Conservation (phyloP, 331 rosid genomes). For the Acacia concinna region DNA sequence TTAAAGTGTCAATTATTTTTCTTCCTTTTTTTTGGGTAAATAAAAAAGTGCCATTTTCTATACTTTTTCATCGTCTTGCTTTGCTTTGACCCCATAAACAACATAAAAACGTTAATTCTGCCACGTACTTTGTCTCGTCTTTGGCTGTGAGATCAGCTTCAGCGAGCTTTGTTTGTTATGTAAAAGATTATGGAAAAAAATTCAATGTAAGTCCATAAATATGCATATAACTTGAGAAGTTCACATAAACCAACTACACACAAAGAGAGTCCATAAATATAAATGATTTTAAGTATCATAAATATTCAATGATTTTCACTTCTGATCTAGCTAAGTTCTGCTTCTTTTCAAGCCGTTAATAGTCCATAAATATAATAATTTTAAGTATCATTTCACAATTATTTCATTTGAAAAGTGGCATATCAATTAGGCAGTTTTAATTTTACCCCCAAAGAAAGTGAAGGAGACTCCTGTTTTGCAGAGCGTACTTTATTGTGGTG, state of each 20-base stretch:
- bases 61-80: not conserved
- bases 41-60: not conserved
- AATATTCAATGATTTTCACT: no score
- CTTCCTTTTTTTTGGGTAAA: not conserved
- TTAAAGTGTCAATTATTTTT: not conserved
- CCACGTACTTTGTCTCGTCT: not conserved
- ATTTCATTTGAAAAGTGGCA: not conserved
- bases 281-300: no score
- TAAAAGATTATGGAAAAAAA: not conserved
- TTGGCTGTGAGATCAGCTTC: not conserved
- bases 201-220: not conserved
- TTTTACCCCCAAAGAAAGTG: not conserved
- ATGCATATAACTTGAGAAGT: not conserved
- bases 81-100: not conserved
- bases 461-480: not conserved
- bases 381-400: not conserved
- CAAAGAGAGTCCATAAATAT: no score
- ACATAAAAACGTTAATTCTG: not conserved
- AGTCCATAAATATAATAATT: not conserved
- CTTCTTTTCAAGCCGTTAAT: not conserved
- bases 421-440: not conserved
- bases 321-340: not conserved
- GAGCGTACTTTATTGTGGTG: not conserved
- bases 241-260: not conserved
- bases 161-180: not conserved